A percentile compares a stretch with the other conserved stretches of the same genome.
phyloP scores from a whole-genome alignment of 1,139 yeast genomes.

The Geotrichum bryndzae region DNA sequence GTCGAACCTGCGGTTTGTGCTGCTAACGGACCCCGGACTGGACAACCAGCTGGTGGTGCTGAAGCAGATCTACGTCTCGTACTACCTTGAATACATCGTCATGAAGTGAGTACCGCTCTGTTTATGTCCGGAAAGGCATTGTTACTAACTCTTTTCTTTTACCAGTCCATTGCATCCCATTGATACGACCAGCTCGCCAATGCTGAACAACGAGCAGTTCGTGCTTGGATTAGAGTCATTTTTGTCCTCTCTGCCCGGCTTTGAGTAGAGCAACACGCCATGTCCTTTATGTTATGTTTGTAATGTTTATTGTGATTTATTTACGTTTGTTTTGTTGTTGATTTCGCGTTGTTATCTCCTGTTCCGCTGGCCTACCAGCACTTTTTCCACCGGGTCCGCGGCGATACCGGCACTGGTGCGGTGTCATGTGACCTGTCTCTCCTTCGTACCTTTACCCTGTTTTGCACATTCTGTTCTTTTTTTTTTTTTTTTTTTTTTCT shows the following conservation, averaged over 20 bases:
- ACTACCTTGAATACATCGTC: slow-evolving; percentile 64
- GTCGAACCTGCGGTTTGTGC: slow-evolving; percentile 67
- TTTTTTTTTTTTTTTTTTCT: background rate
- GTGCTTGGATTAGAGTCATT: slow-evolving; percentile 38
- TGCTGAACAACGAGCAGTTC: slow-evolving; percentile 39
- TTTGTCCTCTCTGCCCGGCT: slow-evolving; percentile 35
- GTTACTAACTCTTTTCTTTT: background rate
- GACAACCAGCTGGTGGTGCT: slow-evolving; percentile 57
- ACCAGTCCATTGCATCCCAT: slow-evolving; percentile 34
- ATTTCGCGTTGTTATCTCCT: background rate
- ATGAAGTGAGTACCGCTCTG: slow-evolving; percentile 42
- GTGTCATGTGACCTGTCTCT: background rate
- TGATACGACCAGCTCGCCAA: slow-evolving; percentile 34
- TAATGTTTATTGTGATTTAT: background rate
- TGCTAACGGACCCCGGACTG: slow-evolving; percentile 62
- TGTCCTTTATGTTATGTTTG: background rate
- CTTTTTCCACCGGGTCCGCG: background rate
- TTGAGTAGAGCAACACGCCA: slow-evolving; percentile 21
- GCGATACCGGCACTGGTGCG: background rate
- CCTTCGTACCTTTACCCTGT: background rate
- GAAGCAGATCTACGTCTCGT: slow-evolving; percentile 59
- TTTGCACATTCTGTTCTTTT: background rate
- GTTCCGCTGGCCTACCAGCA: background rate
- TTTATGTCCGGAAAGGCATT: background rate
- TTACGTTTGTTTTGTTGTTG: background rate